Evolutionary conservation across 108 stramenopile genomes (phyloP).

Genomic region (Fragilariopsis cylindrus): DNA sequence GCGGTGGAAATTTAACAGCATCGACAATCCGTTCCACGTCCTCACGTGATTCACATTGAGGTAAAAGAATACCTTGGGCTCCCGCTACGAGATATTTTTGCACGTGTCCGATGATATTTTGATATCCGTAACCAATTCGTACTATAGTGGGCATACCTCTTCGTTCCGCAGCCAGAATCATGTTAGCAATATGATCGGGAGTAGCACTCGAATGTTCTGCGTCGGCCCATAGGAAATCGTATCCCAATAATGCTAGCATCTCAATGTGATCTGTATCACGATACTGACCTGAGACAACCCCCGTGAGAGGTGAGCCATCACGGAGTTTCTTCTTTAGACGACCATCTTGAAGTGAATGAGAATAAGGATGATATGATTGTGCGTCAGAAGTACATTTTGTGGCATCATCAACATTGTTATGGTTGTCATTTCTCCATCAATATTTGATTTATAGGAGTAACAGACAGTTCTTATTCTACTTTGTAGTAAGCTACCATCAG

Average conservation of each 20-base stretch:
- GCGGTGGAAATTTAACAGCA: constrained; percentile 44
- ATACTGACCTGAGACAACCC: constrained; percentile 40
- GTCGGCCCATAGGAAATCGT: constrained; percentile 48
- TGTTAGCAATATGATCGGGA: constrained; percentile 25
- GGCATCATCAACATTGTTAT: too few species aligned
- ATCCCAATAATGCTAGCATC: constrained; percentile 38
- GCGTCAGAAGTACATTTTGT: too few species aligned
- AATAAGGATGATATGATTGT: not conserved
- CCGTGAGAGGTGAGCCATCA: constrained; percentile 23
- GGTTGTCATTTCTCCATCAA: too few species aligned
- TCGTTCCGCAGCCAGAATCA: constrained; percentile 44
- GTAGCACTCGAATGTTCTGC: constrained; percentile 36
- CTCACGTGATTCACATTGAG: constrained; percentile 38
- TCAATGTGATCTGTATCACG: constrained; percentile 46
- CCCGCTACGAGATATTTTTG: constrained; percentile 45
- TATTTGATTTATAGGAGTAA: too few species aligned
- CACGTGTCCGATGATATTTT: constrained; percentile 43
- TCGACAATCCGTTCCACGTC: constrained; percentile 41
- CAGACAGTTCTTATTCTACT: too few species aligned
- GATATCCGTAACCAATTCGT: constrained; percentile 48
- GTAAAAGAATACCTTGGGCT: constrained; percentile 43
- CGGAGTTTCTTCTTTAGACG: constrained; percentile 21
- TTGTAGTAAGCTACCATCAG: too few species aligned
- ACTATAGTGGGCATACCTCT: constrained; percentile 42
- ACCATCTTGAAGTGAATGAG: constrained; percentile 30